These are phyloP conservation scores for Pythium vanterpoolii DNA, from an alignment of 352 stramenopile genomes.

Conservation along the genomic window DNA sequence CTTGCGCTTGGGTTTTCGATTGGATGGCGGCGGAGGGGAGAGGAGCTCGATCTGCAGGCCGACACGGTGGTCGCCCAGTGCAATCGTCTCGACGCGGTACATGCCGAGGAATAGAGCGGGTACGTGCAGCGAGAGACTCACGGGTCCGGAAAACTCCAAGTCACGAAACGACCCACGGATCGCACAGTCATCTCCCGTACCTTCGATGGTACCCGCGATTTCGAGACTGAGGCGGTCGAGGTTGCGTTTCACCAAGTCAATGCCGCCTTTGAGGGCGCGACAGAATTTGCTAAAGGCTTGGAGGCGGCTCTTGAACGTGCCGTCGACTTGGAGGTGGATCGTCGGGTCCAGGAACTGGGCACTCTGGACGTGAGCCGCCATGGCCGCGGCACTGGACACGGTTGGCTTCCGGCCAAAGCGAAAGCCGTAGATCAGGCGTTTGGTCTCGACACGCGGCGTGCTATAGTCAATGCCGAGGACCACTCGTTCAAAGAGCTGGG, in stretches of 20 bases:
- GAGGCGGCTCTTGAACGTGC: conserved; percentile 38
- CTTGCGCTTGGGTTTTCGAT: conserved; percentile 1
- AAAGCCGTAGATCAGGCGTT: conserved; percentile 67
- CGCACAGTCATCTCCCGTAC: conserved; percentile 48
- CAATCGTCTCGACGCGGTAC: conserved; percentile 50
- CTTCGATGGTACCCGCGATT: conserved; percentile 42
- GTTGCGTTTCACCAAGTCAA: conserved; percentile 60
- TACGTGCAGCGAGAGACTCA: conserved; percentile 44
- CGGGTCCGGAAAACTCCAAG: conserved; percentile 47
- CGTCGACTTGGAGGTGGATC: conserved; percentile 41
- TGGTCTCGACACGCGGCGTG: conserved; percentile 42
- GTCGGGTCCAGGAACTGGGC: conserved; percentile 39
- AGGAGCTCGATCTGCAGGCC: conserved; percentile 59
- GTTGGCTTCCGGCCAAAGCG: conserved; percentile 61
- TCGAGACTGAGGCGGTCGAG: conserved; percentile 52
- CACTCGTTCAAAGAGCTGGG: conserved; percentile 60
- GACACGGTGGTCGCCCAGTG: conserved; percentile 36
- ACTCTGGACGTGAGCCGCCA: conserved; percentile 25
- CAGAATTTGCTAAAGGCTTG: conserved; percentile 65
- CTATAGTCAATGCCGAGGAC: conserved; percentile 60
- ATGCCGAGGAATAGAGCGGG: conserved; percentile 56
- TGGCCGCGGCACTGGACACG: conserved; percentile 32
- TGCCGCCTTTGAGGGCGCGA: conserved; percentile 39
- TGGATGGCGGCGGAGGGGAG: conserved; percentile 23
- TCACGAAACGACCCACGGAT: conserved; percentile 61